A percentile compares a stretch with the other conserved stretches of the same genome.
Conservation (phyloP, 2,329 filamentous ascomycete genomes). For the Exophiala viscosa region DNA sequence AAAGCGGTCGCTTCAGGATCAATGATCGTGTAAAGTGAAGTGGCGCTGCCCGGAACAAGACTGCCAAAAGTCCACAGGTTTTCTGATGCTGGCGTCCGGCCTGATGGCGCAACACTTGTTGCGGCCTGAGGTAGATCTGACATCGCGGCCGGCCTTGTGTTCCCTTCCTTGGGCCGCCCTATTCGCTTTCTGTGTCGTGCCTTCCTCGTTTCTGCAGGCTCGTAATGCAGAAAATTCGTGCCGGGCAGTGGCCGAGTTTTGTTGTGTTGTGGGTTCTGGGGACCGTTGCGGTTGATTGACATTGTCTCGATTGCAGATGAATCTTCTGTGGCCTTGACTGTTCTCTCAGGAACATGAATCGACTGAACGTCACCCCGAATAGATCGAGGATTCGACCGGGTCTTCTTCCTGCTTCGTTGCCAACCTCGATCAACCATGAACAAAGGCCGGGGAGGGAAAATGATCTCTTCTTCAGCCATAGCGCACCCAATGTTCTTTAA, state of each 20-base stretch:
- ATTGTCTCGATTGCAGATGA: background rate
- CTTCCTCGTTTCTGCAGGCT: constrained; percentile 1
- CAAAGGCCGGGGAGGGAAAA: constrained; percentile 18
- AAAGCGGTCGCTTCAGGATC: constrained; percentile 20
- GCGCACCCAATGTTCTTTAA: background rate
- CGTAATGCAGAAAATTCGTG: constrained; percentile 12
- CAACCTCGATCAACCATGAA: constrained; percentile 25
- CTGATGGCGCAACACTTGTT: background rate
- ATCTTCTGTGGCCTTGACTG: constrained; percentile 7
- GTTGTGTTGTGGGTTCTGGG: too few relatives aligned
- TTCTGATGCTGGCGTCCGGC: background rate
- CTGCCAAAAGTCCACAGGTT: too few relatives aligned
- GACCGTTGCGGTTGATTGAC: background rate
- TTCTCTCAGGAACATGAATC: constrained; percentile 18
- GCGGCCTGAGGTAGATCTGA: background rate
- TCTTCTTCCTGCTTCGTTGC: constrained; percentile 17
- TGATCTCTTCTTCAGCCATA: constrained; percentile 21
- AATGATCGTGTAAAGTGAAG: constrained; percentile 15
- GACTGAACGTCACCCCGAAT: background rate
- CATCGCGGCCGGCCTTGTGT: background rate
- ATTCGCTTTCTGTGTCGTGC: background rate
- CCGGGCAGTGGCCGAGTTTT: background rate
- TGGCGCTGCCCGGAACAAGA: constrained; percentile 1
- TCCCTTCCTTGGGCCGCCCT: background rate
- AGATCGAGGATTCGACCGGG: background rate